phyloP scores from a whole-genome alignment of 2,329 filamentous ascomycete species.

The Alternaria solani region DNA sequence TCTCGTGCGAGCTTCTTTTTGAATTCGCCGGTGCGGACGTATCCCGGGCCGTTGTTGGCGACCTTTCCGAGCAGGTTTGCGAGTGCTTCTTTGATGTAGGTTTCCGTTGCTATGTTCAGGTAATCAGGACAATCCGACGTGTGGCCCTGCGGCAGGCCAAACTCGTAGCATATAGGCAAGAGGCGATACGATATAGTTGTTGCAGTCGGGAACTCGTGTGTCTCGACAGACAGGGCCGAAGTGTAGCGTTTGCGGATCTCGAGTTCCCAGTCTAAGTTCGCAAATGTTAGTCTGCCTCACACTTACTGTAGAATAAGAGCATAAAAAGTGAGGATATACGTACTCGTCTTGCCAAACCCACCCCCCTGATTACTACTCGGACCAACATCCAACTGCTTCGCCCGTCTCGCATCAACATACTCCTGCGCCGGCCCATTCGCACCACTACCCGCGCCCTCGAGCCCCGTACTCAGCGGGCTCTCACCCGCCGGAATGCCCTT shows the following conservation, averaged over 20 bases:
- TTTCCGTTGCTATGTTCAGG: conserved; percentile 68
- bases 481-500: conserved; percentile 61
- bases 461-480: conserved; percentile 11
- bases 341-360: conserved; percentile 81
- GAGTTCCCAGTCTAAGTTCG: conserved; percentile 63
- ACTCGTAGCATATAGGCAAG: conserved; percentile 71
- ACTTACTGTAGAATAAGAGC: neutral
- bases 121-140: conserved; percentile 64
- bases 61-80: conserved; percentile 63
- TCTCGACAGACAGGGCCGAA: conserved; percentile 67
- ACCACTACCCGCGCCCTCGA: conserved; percentile 19
- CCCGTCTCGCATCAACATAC: conserved; percentile 49
- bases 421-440: conserved; percentile 36
- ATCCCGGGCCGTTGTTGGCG: conserved; percentile 62
- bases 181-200: conserved; percentile 66
- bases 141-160: conserved; percentile 65
- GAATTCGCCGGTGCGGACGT: conserved; percentile 80
- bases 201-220: conserved; percentile 68
- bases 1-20: conserved; percentile 76
- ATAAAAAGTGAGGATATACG: conserved; percentile 42
- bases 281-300: neutral
- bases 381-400: conserved; percentile 66
- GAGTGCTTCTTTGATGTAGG: conserved; percentile 68
- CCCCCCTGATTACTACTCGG: conserved; percentile 72
- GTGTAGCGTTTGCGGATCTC: conserved; percentile 72